Percentiles rank a stretch among this genome's conserved stretches.
These are phyloP conservation scores for Camellia oleifera DNA, from an alignment of 179 eudicot genomes.

Conservation along the genomic window DNA sequence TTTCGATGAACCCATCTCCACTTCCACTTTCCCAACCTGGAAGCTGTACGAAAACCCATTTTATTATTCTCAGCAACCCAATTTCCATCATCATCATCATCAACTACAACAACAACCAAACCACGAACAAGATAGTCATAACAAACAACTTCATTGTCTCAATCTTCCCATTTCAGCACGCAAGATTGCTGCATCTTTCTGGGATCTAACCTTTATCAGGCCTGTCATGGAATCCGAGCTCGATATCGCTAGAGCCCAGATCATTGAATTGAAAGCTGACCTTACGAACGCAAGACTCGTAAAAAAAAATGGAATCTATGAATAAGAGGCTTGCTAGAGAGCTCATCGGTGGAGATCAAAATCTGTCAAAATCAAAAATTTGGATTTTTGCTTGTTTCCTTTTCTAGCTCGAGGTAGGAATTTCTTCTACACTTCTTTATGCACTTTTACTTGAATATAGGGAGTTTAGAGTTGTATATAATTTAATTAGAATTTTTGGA, in stretches of 20 bases:
- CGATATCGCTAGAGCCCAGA: constrained; percentile 38
- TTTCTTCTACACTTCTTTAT: no score
- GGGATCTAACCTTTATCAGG: constrained; percentile 44
- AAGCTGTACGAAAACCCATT: constrained; percentile 72
- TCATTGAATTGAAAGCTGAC: constrained; percentile 46
- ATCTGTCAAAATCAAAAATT: no score
- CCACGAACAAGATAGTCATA: neutral
- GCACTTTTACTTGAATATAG: no score
- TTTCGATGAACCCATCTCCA: constrained; percentile 27
- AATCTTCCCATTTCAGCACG: constrained; percentile 38
- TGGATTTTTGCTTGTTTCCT: no score
- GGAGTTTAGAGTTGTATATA: no score
- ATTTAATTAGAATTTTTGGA: no score
- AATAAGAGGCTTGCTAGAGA: constrained; percentile 40
- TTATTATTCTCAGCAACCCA: constrained; percentile 30
- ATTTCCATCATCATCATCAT: constrained; percentile 17
- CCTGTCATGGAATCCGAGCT: constrained; percentile 43
- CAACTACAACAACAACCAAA: neutral
- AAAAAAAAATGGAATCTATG: constrained; percentile 42
- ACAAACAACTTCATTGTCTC: constrained; percentile 27
- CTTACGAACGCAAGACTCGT: constrained; percentile 53
- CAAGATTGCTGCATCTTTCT: constrained; percentile 39
- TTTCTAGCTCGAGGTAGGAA: no score
- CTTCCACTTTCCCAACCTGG: constrained; percentile 52
- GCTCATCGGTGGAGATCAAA: no score